Evolutionary conservation across 2,329 filamentous ascomycete species (phyloP), one percentile per base, ranked within the genome.

Genomic region (Capronia epimyces): DNA sequence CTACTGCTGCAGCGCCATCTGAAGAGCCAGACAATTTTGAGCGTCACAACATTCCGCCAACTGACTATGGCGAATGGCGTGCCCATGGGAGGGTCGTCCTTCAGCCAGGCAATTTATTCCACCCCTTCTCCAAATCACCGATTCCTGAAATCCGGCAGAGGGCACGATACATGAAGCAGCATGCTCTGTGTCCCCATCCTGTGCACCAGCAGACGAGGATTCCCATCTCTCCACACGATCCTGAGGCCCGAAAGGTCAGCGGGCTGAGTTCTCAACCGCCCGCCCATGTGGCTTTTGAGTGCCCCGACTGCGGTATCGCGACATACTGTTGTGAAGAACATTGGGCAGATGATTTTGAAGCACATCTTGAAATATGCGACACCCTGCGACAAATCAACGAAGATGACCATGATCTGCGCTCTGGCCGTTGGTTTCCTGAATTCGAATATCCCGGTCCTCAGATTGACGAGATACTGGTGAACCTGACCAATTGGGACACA

Each of bases 401-500:
- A 71, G 93, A 98, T 65, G 93, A 98, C 62, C 94, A 98, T 65
- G 93, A 98, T 67, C 71, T 98, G 60, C 79, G 86, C 44, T 95
- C 89, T 15, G 93, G 93, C 2, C 81, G 93, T 22, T 86, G 89
- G 68, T 98, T 98, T 69, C 84, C 87, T 12, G 94, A 98, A 68
- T 97, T 95, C 64, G 83, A 90, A 55, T 95, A 95, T 65, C 89
- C 93, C 0, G 87, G 86, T 12, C 78, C 84, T 48, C 90, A 96
- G 71, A 83, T 96, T 67, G 90, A 96, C 59, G 91, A 96, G 67
- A 87, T 89, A 27, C 78, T 93, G 59, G 82, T 96, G 60, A 98
- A 98, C 70, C 90, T 98, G 86, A 95, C 86, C 37, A 98, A 94
- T 68, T 98, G 93, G 93, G 93, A 98, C 69, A 97, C 93, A 0